phyloP scores from a whole-genome alignment of 208 protist genomes.

The Endotrypanum monterogeii region DNA sequence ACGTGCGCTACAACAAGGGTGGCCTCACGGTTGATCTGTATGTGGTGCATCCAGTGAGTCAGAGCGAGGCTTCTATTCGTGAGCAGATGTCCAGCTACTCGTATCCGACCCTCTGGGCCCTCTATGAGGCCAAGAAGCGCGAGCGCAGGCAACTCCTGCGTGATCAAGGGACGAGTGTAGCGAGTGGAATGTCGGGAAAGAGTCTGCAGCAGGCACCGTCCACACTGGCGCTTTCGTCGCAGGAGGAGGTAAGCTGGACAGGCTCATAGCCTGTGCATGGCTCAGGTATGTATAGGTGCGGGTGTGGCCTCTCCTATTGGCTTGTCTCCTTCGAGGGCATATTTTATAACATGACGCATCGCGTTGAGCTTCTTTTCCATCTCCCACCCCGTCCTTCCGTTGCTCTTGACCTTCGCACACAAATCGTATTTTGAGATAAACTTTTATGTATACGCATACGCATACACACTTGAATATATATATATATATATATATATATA shows the following conservation, averaged over 20 bases:
- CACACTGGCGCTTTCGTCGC: constrained; percentile 14
- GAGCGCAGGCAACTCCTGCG: constrained; percentile 27
- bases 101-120: constrained; percentile 25
- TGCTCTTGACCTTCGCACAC: too few relatives aligned
- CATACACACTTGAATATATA: not conserved
- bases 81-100: constrained; percentile 29
- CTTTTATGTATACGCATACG: not conserved
- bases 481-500: not conserved
- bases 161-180: not conserved
- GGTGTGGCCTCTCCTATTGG: not conserved
- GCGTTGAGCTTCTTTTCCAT: not conserved
- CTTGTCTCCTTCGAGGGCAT: too few relatives aligned
- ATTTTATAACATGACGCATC: too few relatives aligned
- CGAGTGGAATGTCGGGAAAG: not conserved
- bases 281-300: not conserved
- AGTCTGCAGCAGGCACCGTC: not conserved
- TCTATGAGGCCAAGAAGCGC: constrained; percentile 35
- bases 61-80: constrained; percentile 15
- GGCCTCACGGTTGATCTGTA: constrained; percentile 34
- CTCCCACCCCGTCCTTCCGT: not conserved
- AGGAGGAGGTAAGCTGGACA: constrained; percentile 26
- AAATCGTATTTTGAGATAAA: too few relatives aligned
- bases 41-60: constrained; percentile 22
- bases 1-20: constrained; percentile 32
- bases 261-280: not conserved